Evolutionary conservation across 1,139 yeast species (phyloP).

Genomic region (Suhomyces bribrorum): DNA sequence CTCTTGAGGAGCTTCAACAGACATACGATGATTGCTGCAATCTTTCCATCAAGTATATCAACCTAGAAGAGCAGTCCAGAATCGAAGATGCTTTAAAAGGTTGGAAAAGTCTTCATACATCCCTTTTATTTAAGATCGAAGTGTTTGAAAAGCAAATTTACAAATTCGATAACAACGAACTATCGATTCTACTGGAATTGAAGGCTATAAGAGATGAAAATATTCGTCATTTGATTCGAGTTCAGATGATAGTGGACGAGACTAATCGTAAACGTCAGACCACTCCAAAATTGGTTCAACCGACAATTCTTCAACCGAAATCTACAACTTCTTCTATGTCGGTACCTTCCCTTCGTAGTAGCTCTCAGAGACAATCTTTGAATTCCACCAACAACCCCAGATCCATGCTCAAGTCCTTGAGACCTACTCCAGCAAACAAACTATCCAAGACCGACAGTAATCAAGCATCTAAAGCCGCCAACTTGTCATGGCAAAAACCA

Average conservation of each 20-base stretch:
- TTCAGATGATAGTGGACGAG: constrained; percentile 45
- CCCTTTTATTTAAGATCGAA: constrained; percentile 57
- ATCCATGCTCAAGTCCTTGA: constrained; percentile 40
- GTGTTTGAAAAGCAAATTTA: constrained; percentile 47
- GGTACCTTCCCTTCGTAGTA: constrained; percentile 32
- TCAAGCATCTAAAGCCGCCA: constrained; percentile 49
- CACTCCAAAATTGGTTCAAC: constrained; percentile 8
- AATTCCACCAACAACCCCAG: constrained; percentile 15
- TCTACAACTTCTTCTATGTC: constrained; percentile 14
- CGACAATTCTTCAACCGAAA: constrained; percentile 5
- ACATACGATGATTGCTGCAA: constrained; percentile 64
- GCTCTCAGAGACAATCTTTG: constrained; percentile 13
- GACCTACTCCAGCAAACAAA: constrained; percentile 21
- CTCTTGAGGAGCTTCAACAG: constrained; percentile 58
- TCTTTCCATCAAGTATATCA: constrained; percentile 54
- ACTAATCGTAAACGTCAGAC: constrained; percentile 22
- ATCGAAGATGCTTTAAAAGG: constrained; percentile 63
- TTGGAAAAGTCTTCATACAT: constrained; percentile 69
- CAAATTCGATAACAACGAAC: constrained; percentile 42
- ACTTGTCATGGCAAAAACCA: constrained; percentile 42
- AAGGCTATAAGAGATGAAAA: constrained; percentile 54
- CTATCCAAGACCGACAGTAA: constrained; percentile 19
- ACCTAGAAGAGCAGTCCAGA: constrained; percentile 56
- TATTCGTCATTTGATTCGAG: constrained; percentile 47
- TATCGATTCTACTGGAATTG: constrained; percentile 44